Base-by-base conservation (phyloP, 176 grass and related monocot genomes). In the Ampelocalamus luodianensis region DNA sequence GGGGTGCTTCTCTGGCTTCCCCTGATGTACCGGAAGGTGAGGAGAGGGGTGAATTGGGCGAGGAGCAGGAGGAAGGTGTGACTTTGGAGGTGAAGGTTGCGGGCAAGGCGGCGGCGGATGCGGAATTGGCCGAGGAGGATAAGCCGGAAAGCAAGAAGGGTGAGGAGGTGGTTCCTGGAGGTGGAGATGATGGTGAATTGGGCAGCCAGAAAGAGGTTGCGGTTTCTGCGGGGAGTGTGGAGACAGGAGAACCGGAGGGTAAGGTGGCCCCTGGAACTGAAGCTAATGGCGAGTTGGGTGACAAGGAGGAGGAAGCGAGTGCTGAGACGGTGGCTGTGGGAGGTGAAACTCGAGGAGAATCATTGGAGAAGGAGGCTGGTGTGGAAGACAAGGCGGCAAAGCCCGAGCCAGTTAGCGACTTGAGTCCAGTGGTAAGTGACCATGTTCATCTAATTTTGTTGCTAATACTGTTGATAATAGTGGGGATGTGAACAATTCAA, bases 281-380 rank as follows among this genome's bases (percentile, higher is more conserved):
- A 70, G 45, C 45, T 44, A 86, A 74, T 24, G 13, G 77, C n/a
- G 37, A 87, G 73, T 81, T 74, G 72, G 74, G 58, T n/a, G 80
- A 67, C 12, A 64, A 71, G 69, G 44, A 22, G 10, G 81, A 40
- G 18, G 56, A 76, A 56, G 26, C 0, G 5, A 58, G 59, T 37
- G 82, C 46, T 71, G 65, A 27, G 20, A 5, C 24, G 5, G 73
- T 66, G 22, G 54, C 10, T 29, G 24, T 51, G 20, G 48, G 14
- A 27, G 60, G 69, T 27, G 54, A 67, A 64, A 37, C 77, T 34
- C 10, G 16, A 10, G 80, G 78, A 67, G 51, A 72, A 68, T 38
- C 77, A 13, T 45, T 46, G 62, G 85, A 78, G 64, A 58, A 77
- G 80, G 85, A 89, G n/a, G 45, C 79, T 63, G 62, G 68, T 76